These are phyloP conservation scores for Penicillium taxi DNA, from an alignment of 495 filamentous ascomycete genomes.

Conservation along the genomic window DNA sequence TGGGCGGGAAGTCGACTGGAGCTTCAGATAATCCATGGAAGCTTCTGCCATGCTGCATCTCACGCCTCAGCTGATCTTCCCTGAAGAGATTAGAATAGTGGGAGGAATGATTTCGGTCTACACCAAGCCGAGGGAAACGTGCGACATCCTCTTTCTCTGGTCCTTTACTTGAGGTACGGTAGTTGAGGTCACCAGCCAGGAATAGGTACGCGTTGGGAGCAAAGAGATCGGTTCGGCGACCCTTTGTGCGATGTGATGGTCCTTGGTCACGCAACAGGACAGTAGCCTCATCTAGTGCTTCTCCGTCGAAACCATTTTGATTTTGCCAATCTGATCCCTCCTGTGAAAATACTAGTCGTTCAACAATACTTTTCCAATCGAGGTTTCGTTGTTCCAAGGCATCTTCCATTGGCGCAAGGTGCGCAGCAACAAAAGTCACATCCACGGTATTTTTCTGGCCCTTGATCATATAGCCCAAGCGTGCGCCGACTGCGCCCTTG, in stretches of 20 bases:
- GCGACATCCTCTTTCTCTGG: conserved; percentile 46
- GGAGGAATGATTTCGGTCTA: conserved; percentile 34
- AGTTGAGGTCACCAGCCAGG: conserved; percentile 88
- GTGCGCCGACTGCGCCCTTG: conserved; percentile 81
- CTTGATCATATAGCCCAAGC: conserved; percentile 48
- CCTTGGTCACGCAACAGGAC: conserved; percentile 32
- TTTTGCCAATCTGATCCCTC: not conserved
- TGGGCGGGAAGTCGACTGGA: conserved; percentile 73
- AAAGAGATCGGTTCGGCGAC: conserved; percentile 50
- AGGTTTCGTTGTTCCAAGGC: conserved; percentile 61
- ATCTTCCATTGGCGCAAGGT: conserved; percentile 79
- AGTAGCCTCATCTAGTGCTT: conserved; percentile 31
- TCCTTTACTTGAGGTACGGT: conserved; percentile 60
- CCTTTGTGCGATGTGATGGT: conserved; percentile 13
- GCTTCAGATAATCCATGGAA: conserved; percentile 72
- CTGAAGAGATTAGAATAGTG: conserved; percentile 58
- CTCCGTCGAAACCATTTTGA: conserved; percentile 1
- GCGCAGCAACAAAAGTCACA: conserved; percentile 80
- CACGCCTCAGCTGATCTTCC: conserved; percentile 68
- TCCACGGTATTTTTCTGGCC: conserved; percentile 39
- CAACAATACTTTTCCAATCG: conserved; percentile 78
- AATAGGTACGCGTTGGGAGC: conserved; percentile 69
- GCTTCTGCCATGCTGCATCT: conserved; percentile 54
- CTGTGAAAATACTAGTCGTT: conserved; percentile 61
- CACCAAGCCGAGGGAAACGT: conserved; percentile 54